Percentiles rank a stretch among this genome's conserved stretches.
Evolutionary conservation across 2,329 filamentous ascomycete genomes (phyloP).

Genomic region (Penicillium frequentans): DNA sequence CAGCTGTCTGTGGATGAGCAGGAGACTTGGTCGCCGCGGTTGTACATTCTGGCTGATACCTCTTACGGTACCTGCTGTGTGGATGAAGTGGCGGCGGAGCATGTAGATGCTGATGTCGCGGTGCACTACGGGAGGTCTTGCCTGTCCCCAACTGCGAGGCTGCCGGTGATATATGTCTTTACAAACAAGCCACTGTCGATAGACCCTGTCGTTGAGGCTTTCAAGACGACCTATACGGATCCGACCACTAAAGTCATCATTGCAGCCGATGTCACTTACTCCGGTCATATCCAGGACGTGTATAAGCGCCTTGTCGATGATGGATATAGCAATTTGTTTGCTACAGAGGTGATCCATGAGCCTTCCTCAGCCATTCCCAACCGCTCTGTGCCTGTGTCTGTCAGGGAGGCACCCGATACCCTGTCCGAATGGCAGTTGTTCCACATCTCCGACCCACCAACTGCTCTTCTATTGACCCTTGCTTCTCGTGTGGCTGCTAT

Average conservation of each 20-base stretch:
- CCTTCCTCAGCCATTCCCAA: conserved; percentile 83
- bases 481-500: conserved; percentile 77
- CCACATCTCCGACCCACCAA: conserved; percentile 78
- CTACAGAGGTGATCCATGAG: conserved; percentile 72
- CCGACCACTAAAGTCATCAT: conserved; percentile 67
- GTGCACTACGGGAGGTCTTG: conserved; percentile 94
- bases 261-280: conserved; percentile 87
- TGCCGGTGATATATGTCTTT: conserved; percentile 90
- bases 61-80: conserved; percentile 97
- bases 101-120: conserved; percentile 84
- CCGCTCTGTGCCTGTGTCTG: conserved; percentile 62
- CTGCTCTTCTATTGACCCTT: conserved; percentile 81
- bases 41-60: conserved; percentile 91
- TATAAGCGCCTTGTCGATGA: conserved; percentile 52
- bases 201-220: conserved; percentile 58
- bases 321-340: conserved; percentile 71
- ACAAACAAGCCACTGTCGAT: conserved; percentile 71
- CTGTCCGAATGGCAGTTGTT: conserved; percentile 74
- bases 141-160: conserved; percentile 79
- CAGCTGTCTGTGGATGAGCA: conserved; percentile 26
- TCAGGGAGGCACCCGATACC: conserved; percentile 45
- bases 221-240: conserved; percentile 68
- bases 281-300: conserved; percentile 68
- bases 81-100: conserved; percentile 93
- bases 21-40: conserved; percentile 36